A percentile compares a stretch with the other conserved stretches of the same genome.
phyloP scores from a whole-genome alignment of 176 grass and related monocot species.

The Areca catechu region DNA sequence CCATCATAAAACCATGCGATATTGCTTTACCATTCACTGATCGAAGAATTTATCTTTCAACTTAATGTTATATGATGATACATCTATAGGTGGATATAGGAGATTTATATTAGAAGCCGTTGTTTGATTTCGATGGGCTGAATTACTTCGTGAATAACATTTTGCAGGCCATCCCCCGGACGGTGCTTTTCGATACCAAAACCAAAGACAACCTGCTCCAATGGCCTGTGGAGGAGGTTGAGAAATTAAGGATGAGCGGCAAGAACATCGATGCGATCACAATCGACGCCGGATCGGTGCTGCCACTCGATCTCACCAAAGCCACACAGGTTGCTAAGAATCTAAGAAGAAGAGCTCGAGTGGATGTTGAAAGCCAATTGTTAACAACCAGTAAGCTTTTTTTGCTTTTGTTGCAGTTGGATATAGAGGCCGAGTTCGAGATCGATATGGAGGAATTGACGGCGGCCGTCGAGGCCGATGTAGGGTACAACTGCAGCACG shows the following conservation, averaged over 20 bases:
- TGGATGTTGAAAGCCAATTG: no score
- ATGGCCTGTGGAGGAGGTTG: conserved; percentile 79
- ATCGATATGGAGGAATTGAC: conserved; percentile 26
- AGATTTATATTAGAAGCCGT: no score
- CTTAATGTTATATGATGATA: no score
- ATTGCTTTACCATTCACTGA: no score
- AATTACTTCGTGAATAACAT: background rate
- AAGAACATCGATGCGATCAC: conserved; percentile 41
- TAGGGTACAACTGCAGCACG: conserved; percentile 74
- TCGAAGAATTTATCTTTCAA: no score
- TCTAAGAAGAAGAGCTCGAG: no score
- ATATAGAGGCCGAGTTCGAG: conserved; percentile 64
- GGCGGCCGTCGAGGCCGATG: conserved; percentile 32
- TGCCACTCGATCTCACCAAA: conserved; percentile 36
- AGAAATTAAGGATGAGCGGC: conserved; percentile 48
- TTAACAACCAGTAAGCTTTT: no score
- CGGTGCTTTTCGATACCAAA: conserved; percentile 67
- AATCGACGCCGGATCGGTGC: conserved; percentile 38
- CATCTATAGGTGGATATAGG: no score
- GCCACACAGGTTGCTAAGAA: conserved; percentile 35
- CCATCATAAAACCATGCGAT: no score
- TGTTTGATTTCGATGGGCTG: no score
- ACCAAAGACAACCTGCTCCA: conserved; percentile 68
- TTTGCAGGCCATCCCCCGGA: conserved; percentile 58
- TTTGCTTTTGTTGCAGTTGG: conserved; percentile 31